Evolutionary conservation across 2,329 filamentous ascomycete species (phyloP), one percentile per base, ranked within the genome.

Genomic region (Stemphylium beticola): DNA sequence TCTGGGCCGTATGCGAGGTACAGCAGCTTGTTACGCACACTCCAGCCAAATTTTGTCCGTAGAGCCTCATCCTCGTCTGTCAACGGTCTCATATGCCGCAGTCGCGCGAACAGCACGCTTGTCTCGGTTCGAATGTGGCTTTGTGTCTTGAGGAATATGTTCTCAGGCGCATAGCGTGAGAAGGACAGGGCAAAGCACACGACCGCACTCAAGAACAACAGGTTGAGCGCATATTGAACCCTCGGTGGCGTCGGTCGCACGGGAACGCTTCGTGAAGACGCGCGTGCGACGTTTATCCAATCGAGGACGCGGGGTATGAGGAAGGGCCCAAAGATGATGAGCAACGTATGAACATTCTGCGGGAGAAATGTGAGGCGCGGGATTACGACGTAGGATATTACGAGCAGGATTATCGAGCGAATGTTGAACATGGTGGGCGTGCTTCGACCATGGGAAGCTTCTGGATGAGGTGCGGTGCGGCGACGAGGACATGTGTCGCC

Each of bases 41-140:
- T 67, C 20, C 44, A 57, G 83, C 53, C 53, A 69, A 98, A 87
- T 65, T 87, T 87, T 22, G 79, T 77, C 47, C 86, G 83, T 9
- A 98, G 82, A 20, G 82, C 76, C 45, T 85, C 80, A 76, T 98
- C 93, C 11, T 73, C 55, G 0, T 76, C 59, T 0, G 85, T 87
- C 2, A 91, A 80, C 0, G 82, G 78, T 0, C 88, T 83, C 1
- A 88, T 69, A 2, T 81, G 74, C 4, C 82, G 76, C 9, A 98
- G 82, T 14, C 93, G 90, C 55, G 84, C 86, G 76, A 96, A 95
- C 57, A 98, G 83, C 31, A 96, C 87, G 69, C 93, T 90, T 37
- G 85, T 88, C n/a, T 92, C 87, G 37, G 90, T 93, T 67, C 92
- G 90, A 15, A 98, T 85, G 31, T 93, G 90, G 45, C 91, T 95